A percentile compares a stretch with the other conserved stretches of the same genome.
Conservation (phyloP, 2,329 filamentous ascomycete genomes). For the Endoconidiophora polonica region DNA sequence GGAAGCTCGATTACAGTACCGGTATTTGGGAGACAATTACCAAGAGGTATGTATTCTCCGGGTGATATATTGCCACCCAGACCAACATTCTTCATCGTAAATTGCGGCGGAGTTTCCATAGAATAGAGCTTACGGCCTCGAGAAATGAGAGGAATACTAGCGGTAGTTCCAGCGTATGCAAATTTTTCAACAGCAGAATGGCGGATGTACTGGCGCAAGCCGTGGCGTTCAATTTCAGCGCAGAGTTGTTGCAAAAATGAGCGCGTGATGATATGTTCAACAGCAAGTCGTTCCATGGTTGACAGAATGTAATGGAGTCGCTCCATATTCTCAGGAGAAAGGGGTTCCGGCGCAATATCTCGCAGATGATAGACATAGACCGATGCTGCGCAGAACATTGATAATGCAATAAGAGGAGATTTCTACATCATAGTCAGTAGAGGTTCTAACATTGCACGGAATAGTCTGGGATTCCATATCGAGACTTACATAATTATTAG, state of each 20-base stretch:
- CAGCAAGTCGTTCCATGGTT: constrained; percentile 62
- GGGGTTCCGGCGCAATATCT: constrained; percentile 42
- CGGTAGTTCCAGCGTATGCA: constrained; percentile 18
- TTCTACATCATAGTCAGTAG: neutral
- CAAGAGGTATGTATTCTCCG: constrained; percentile 4
- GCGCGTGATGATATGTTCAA: constrained; percentile 57
- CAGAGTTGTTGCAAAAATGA: constrained; percentile 75
- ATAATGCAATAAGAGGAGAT: constrained; percentile 57
- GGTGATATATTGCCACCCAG: neutral
- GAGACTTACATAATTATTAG: constrained; percentile 42
- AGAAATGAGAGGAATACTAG: constrained; percentile 32
- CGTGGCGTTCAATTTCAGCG: constrained; percentile 53
- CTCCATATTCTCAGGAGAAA: constrained; percentile 28
- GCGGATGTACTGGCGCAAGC: constrained; percentile 22
- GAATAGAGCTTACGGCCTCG: constrained; percentile 8
- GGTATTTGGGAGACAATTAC: neutral
- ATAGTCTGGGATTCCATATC: neutral
- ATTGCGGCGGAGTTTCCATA: neutral
- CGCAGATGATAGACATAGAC: constrained; percentile 71
- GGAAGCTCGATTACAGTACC: constrained; percentile 5
- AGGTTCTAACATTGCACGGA: neutral
- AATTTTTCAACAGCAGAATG: constrained; percentile 23
- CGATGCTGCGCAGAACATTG: constrained; percentile 68
- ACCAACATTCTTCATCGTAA: neutral
- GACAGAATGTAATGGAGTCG: constrained; percentile 60